Percentiles rank a stretch among this genome's conserved stretches.
Evolutionary conservation across 2,329 filamentous ascomycete species (phyloP).

Genomic region (Curvularia sp.): DNA sequence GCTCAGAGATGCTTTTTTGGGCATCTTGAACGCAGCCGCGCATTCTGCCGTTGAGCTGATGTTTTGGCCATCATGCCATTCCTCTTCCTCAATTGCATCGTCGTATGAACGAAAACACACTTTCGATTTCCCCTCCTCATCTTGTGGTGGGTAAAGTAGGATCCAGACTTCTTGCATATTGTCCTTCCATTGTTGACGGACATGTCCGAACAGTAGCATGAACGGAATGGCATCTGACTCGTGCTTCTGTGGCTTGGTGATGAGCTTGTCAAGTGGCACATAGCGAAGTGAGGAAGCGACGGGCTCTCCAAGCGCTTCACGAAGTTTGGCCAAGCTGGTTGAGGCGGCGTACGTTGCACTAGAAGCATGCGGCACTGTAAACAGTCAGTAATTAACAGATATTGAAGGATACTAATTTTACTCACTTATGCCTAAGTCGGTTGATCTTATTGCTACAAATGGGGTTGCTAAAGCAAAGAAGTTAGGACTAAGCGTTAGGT

Average conservation of each 20-base stretch:
- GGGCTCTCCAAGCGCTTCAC: background rate
- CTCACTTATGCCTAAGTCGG: background rate
- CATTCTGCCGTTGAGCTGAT: background rate
- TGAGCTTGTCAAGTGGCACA: background rate
- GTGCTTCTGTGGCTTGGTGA: background rate
- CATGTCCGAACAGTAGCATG: slow-evolving; percentile 1
- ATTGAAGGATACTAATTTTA: background rate
- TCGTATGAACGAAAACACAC: slow-evolving; percentile 2
- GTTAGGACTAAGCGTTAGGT: background rate
- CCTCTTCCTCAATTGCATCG: background rate
- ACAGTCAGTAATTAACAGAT: background rate
- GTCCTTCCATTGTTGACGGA: background rate
- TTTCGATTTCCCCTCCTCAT: background rate
- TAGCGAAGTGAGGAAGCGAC: background rate
- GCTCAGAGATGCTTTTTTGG: background rate
- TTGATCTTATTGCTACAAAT: background rate
- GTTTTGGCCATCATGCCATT: background rate
- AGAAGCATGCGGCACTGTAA: background rate
- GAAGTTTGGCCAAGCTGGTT: background rate
- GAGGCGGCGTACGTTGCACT: background rate
- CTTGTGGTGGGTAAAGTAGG: background rate
- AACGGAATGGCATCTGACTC: slow-evolving; percentile 2
- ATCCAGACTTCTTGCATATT: background rate
- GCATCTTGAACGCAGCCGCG: background rate
- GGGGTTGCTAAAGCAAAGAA: background rate